Percentiles rank a stretch among this genome's conserved stretches.
phyloP scores from a whole-genome alignment of 495 filamentous ascomycete genomes.

The Pseudomonodictys pantanalensis region DNA sequence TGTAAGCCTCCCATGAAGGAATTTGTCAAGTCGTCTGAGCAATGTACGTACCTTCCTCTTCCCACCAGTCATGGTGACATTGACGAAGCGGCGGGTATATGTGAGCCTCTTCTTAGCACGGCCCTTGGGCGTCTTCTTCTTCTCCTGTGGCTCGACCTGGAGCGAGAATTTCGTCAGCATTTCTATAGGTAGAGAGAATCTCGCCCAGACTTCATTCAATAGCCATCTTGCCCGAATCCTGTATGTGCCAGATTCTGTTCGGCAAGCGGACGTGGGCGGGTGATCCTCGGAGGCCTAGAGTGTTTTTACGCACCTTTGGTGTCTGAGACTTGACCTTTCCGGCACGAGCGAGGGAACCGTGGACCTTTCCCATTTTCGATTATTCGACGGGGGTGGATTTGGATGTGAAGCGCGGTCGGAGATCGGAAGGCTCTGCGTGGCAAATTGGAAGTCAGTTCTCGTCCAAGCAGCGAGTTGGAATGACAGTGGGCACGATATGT shows the following conservation, averaged over 20 bases:
- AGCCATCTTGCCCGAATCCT: too few relatives aligned
- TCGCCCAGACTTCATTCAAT: too few relatives aligned
- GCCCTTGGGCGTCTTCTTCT: constrained; percentile 93
- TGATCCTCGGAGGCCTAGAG: too few relatives aligned
- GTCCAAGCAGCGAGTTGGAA: not conserved
- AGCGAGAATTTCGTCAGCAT: not conserved
- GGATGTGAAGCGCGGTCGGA: constrained; percentile 12
- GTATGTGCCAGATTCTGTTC: too few relatives aligned
- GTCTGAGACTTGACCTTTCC: constrained; percentile 95
- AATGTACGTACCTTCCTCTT: constrained; percentile 84
- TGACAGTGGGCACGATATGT: not conserved
- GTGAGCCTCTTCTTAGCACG: constrained; percentile 96
- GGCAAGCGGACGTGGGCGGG: too few relatives aligned
- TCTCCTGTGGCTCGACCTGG: constrained; percentile 86
- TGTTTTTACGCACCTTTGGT: constrained; percentile 71
- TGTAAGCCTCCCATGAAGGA: constrained; percentile 1
- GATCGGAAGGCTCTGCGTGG: constrained; percentile 35
- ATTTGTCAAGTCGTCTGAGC: not conserved
- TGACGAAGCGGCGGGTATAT: constrained; percentile 99
- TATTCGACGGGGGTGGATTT: constrained; percentile 34
- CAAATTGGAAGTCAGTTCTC: constrained; percentile 31
- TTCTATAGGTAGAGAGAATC: too few relatives aligned
- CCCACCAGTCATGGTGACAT: constrained; percentile 97
- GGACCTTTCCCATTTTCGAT: constrained; percentile 83
- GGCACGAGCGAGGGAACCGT: constrained; percentile 92